Evolutionary conservation across 352 stramenopile genomes (phyloP), one percentile per base, ranked within the genome.

Genomic region (Nothophytophthora sp.): DNA sequence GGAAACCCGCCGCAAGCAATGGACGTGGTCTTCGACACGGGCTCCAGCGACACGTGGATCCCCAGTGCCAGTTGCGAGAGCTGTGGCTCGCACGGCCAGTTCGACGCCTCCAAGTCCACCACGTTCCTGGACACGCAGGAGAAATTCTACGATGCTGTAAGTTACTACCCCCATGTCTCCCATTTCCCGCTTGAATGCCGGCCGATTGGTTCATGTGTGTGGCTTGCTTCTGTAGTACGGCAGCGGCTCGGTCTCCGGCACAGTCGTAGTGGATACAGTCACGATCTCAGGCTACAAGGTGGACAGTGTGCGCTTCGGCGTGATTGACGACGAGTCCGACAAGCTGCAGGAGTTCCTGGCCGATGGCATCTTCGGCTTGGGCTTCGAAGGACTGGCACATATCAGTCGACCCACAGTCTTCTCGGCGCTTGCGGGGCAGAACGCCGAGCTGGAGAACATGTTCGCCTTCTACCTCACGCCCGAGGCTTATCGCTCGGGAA

Each of bases 401-500:
- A 92, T 96, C 54, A 95, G 71, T 38, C 74, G 78, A 10, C 88
- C 88, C 18, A 96, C 88, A 13, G 54, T 96, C 9, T 91, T 96
- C 54, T 67, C 88, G 45, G 55, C 64, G 25, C 70, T 94, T 15
- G 73, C 77, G 34, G 54, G 64, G 20, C 60, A 92, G 35, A 86
- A 91, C 43, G 69, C 80, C 7, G 73, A 78, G 15, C 55, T 96
- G 38, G 68, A 73, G 52, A 90, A 93, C 66, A 88, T 96, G 68
- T 96, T 96, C 55, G 85, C 84, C 36, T 90, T 96, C 54, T 95
- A 88, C 60, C 69, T 96, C 36, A 94, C 82, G 9, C 81, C 77
- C 8, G 70, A 95, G 24, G 86, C 82, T 9, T 86, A 90, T 42
- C 64, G 58, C 13, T 65, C 47, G 10, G 76, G 83, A 16, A 91